Evolutionary conservation across 2,329 filamentous ascomycete genomes (phyloP).

Genomic region (Plenodomus biglobosus): DNA sequence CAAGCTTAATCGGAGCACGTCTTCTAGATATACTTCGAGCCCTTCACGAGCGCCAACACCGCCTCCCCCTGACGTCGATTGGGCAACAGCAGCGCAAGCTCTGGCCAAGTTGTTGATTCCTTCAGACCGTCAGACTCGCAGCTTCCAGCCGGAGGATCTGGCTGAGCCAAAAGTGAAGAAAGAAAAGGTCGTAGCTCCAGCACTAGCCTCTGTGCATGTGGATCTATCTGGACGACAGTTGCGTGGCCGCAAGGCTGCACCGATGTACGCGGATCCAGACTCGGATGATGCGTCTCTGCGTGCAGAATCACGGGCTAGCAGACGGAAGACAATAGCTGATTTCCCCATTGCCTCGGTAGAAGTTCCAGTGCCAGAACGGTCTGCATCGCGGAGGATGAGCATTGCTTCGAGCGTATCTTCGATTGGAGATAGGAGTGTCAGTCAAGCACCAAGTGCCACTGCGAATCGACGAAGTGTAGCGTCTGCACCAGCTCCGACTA

Average conservation of each 20-base stretch:
- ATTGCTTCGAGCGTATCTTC: conserved; percentile 49
- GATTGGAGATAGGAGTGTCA: conserved; percentile 36
- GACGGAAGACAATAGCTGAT: conserved; percentile 47
- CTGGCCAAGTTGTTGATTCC: conserved; percentile 82
- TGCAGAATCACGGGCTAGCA: conserved; percentile 30
- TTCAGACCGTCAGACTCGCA: conserved; percentile 69
- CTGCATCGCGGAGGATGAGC: conserved; percentile 47
- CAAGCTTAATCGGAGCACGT: conserved; percentile 65
- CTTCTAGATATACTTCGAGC: conserved; percentile 47
- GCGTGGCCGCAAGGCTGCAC: conserved; percentile 64
- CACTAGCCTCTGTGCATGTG: conserved; percentile 43
- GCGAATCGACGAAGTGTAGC: conserved; percentile 39
- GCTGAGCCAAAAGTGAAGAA: conserved; percentile 58
- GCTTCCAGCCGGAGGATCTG: conserved; percentile 77
- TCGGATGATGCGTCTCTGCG: conserved; percentile 33
- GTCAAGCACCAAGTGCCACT: conserved; percentile 44
- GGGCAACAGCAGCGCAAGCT: conserved; percentile 81
- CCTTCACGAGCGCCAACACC: conserved; percentile 58
- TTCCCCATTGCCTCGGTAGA: conserved; percentile 31
- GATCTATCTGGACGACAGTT: conserved; percentile 62
- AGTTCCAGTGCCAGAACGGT: conserved; percentile 20
- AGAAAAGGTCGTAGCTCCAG: conserved; percentile 52
- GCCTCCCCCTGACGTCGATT: conserved; percentile 79
- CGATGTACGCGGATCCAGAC: conserved; percentile 57
- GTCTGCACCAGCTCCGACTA: conserved; percentile 20